Percentiles rank a stretch among this genome's conserved stretches.
These are phyloP conservation scores for Aspergillus conjunctus DNA, from an alignment of 495 filamentous ascomycete species.

Conservation along the genomic window DNA sequence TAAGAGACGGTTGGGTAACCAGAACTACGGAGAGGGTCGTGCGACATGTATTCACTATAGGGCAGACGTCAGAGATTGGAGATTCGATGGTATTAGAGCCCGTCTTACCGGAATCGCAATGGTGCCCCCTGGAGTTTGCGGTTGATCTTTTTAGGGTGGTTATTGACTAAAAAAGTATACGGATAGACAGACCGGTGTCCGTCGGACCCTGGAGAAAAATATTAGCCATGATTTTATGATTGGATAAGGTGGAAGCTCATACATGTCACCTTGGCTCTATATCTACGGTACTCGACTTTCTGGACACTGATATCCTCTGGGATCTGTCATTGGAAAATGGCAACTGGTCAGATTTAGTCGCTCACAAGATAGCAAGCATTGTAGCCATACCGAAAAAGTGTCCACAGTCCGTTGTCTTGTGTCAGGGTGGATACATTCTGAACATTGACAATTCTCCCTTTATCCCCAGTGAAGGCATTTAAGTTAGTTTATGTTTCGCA, in stretches of 20 bases:
- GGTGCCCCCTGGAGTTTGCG: slow-evolving; percentile 32
- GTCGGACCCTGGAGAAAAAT: slow-evolving; percentile 36
- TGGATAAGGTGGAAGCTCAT: slow-evolving; percentile 12
- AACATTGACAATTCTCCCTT: slow-evolving; percentile 84
- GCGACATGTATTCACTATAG: slow-evolving; percentile 33
- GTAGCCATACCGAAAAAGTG: slow-evolving; percentile 62
- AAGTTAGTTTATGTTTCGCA: not conserved
- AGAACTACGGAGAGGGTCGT: slow-evolving; percentile 33
- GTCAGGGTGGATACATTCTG: slow-evolving; percentile 69
- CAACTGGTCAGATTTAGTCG: slow-evolving; percentile 19
- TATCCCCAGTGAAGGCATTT: slow-evolving; percentile 6
- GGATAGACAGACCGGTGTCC: slow-evolving; percentile 60
- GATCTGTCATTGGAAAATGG: slow-evolving; percentile 40
- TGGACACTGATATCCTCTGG: slow-evolving; percentile 51
- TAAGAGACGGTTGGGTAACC: slow-evolving; percentile 57
- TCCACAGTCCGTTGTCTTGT: slow-evolving; percentile 75
- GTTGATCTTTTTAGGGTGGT: slow-evolving; percentile 17
- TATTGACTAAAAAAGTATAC: slow-evolving; percentile 43
- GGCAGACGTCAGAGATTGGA: slow-evolving; percentile 10
- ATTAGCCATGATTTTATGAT: slow-evolving; percentile 21
- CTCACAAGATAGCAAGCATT: slow-evolving; percentile 6
- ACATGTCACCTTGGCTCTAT: slow-evolving; percentile 34
- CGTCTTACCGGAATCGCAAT: slow-evolving; percentile 21
- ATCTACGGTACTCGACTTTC: slow-evolving; percentile 18
- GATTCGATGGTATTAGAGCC: not conserved